Evolutionary conservation across 192 early-diverging fungal species (phyloP), one percentile per base, ranked within the genome.

Genomic region (Linderina pennispora): DNA sequence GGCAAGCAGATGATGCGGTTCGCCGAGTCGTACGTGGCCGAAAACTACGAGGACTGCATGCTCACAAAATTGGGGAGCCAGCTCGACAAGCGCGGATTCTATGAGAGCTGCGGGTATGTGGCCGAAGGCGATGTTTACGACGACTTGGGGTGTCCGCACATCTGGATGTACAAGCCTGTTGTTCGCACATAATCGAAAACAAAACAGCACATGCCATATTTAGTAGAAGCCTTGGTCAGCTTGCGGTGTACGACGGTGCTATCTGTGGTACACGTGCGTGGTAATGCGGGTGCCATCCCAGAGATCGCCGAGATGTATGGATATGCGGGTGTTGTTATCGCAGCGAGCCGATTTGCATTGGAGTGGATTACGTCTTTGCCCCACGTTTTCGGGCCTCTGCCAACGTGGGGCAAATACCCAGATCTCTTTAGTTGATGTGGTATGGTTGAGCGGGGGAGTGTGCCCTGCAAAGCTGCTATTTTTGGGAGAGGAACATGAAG

Each of bases 121-220:
- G 45, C 53, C 2, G 47, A 40, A 4, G 66, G 59, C 20, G 50
- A 54, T 3, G 23, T 69, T 4, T 69, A 57, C 33, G 58, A 69
- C 19, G 59, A 62, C 11, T 24, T 41, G 2, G 66, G 59, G 11
- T 49, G 40, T 17, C 66, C 66, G 1, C 66, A 69, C 25, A 40
- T 69, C 1, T 62, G 50, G 53, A 69, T 69, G 66, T 35, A 53
- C 42, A 69, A 62, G 41, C 18, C 40, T 4, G 39, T 55, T 28
- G 40, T 8, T 31, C 28, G 40, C 40, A 8, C 40, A 41, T 18
- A 18, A 14, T 37, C 3, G 6, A 37, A 37, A 37, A 36, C 34
- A 36, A 36, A 36, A 10, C 34, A 36, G 13, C 13, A 36, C 4
- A 36, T 4, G 13, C n/a, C n/a, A n/a, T n/a, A n/a, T n/a, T n/a